phyloP scores from a whole-genome alignment of 2,329 filamentous ascomycete species.

The Massarina eburnea region DNA sequence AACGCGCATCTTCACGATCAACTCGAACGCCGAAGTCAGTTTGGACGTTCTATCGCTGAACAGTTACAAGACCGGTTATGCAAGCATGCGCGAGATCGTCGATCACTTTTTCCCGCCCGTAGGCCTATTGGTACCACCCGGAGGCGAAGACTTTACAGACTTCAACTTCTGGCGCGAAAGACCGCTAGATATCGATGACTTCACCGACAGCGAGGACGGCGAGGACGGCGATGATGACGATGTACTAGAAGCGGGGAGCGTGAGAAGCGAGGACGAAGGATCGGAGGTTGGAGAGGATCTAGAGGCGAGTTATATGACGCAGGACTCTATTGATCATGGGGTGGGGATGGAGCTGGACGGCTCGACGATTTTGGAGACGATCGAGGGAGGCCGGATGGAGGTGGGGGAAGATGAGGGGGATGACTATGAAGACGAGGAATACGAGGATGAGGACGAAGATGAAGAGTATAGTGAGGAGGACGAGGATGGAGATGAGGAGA shows the following conservation, averaged over 20 bases:
- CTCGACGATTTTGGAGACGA: constrained; percentile 22
- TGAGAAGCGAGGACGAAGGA: constrained; percentile 56
- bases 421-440: constrained; percentile 20
- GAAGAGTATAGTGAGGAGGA: neutral
- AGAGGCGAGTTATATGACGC: constrained; percentile 60
- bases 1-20: constrained; percentile 96
- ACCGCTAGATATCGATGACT: constrained; percentile 82
- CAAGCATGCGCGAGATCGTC: constrained; percentile 94
- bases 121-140: constrained; percentile 80
- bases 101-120: constrained; percentile 98
- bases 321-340: constrained; percentile 52
- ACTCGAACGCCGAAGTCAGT: constrained; percentile 93
- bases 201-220: constrained; percentile 74
- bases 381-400: constrained; percentile 23
- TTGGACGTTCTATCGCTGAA: constrained; percentile 87
- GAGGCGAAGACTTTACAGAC: constrained; percentile 93
- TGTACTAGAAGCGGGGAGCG: constrained; percentile 48
- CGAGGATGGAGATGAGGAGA: neutral
- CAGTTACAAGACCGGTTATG: constrained; percentile 94
- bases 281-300: constrained; percentile 50
- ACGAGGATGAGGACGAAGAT: constrained; percentile 11
- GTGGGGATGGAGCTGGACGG: constrained; percentile 49
- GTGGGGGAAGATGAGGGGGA: constrained; percentile 26
- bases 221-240: constrained; percentile 55
- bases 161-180: constrained; percentile 94